Percentiles rank a stretch among this genome's conserved stretches.
phyloP scores from a whole-genome alignment of 176 grass and related monocot species.

The Echinochloa phyllopogon region DNA sequence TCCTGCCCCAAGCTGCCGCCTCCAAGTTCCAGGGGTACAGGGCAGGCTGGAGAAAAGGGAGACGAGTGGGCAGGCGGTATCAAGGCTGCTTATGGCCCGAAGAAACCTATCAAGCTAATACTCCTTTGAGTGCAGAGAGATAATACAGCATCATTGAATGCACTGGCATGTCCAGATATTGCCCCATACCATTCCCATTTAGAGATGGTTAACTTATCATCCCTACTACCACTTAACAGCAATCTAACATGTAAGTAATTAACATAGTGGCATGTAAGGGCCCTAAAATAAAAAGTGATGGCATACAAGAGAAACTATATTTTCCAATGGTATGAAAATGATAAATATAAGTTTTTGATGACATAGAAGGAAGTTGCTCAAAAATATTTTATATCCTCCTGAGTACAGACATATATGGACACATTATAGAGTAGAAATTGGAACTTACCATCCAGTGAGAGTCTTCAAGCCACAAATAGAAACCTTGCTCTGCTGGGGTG shows the following conservation, averaged over 20 bases:
- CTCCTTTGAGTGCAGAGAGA: no score
- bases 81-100: no score
- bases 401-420: no score
- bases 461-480: slow-evolving; percentile 69
- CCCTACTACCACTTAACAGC: background rate
- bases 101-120: no score
- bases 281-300: background rate
- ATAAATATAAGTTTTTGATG: background rate
- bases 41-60: no score
- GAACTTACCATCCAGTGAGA: slow-evolving; percentile 61
- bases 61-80: no score
- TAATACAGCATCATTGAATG: no score
- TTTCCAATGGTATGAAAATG: background rate
- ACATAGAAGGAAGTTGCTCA: background rate
- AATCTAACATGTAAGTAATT: background rate
- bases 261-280: background rate
- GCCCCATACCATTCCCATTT: background rate
- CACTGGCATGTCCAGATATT: background rate
- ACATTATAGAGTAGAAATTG: background rate
- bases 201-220: background rate
- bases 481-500: slow-evolving; percentile 61
- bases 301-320: background rate
- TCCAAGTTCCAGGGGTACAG: no score
- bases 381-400: no score
- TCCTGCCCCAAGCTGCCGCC: no score